Evolutionary conservation across 2,329 filamentous ascomycete genomes (phyloP).

Genomic region (Fusarium paranaense): DNA sequence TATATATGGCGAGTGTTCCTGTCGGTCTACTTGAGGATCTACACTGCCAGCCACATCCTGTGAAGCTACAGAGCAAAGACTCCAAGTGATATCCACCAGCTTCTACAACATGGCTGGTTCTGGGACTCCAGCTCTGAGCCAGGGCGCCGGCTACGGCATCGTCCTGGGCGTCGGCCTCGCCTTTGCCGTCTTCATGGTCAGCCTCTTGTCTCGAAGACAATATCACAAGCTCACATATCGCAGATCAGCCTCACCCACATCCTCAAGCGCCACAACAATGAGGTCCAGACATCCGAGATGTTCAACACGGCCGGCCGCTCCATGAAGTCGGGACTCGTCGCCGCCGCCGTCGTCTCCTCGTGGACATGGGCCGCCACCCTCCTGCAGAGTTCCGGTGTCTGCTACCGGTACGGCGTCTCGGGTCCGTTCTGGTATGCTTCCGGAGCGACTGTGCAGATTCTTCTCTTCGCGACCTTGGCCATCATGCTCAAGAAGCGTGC

Average conservation of each 20-base stretch:
- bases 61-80: not conserved
- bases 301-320: conserved; percentile 89
- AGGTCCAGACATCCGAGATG: conserved; percentile 90
- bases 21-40: not conserved
- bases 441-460: conserved; percentile 86
- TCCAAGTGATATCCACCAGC: not conserved
- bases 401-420: conserved; percentile 79
- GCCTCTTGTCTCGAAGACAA: not conserved
- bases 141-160: conserved; percentile 81
- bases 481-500: conserved; percentile 89
- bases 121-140: conserved; percentile 53
- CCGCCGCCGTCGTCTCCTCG: conserved; percentile 86
- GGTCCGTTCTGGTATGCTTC: conserved; percentile 70
- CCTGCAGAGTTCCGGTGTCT: conserved; percentile 80
- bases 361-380: conserved; percentile 93
- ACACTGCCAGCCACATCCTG: not conserved
- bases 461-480: conserved; percentile 88
- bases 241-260: conserved; percentile 76
- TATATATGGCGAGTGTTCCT: not conserved
- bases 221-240: not conserved
- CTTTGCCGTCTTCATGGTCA: conserved; percentile 77
- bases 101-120: conserved; percentile 11
- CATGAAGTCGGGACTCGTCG: conserved; percentile 88
- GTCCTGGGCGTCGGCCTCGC: conserved; percentile 78
- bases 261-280: conserved; percentile 69